Conservation (phyloP, 192 early-diverging fungal species). For the Allomyces macrogynus region DNA sequence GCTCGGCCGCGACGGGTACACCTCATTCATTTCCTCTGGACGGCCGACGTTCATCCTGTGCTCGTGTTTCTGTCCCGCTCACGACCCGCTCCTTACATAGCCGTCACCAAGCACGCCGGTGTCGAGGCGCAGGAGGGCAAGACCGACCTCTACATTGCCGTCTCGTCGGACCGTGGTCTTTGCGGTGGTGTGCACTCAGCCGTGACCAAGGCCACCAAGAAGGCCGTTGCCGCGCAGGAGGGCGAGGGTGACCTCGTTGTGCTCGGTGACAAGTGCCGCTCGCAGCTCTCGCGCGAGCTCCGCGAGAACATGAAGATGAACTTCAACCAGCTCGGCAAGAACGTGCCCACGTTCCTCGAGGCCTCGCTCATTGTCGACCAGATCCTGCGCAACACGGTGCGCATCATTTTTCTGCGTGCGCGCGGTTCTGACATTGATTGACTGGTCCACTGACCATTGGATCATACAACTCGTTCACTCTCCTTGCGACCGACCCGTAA, state of each 20-base stretch:
- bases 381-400: slow-evolving; percentile 26
- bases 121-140: slow-evolving; percentile 39
- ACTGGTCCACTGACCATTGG: too few relatives aligned
- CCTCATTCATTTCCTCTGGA: slow-evolving; percentile 3
- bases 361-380: slow-evolving; percentile 59
- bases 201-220: slow-evolving; percentile 64
- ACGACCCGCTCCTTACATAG: slow-evolving; percentile 14
- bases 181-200: slow-evolving; percentile 97
- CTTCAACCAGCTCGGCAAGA: slow-evolving; percentile 86
- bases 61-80: too few relatives aligned
- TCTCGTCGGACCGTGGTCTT: slow-evolving; percentile 92
- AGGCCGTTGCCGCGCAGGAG: slow-evolving; percentile 15
- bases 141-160: slow-evolving; percentile 53
- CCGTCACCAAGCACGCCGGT: slow-evolving; percentile 51
- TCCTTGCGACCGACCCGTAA: too few relatives aligned
- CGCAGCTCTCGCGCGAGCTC: slow-evolving; percentile 61
- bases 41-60: too few relatives aligned
- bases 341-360: slow-evolving; percentile 71
- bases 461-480: too few relatives aligned
- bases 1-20: slow-evolving; percentile 35
- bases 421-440: rapidly evolving
- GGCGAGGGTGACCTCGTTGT: slow-evolving; percentile 36
- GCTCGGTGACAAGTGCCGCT: slow-evolving; percentile 85
- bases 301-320: slow-evolving; percentile 56
- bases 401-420: not conserved